phyloP scores from a whole-genome alignment of 345 rosid genomes.

The Angophora floribunda region DNA sequence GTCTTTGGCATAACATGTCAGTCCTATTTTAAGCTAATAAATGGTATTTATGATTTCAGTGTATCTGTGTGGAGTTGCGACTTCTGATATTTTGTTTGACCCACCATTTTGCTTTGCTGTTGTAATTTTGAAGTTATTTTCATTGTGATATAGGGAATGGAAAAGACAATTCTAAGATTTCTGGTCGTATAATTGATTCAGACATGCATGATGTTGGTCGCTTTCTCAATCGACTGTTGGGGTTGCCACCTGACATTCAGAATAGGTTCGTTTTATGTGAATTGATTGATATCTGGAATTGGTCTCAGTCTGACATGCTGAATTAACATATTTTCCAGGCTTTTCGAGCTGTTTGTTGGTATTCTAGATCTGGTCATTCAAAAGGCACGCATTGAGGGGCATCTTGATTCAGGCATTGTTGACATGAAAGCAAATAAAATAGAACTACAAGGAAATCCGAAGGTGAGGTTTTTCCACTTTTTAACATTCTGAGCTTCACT shows the following conservation, averaged over 20 bases:
- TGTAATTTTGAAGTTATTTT: not conserved
- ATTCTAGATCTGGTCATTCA: slow-evolving; percentile 83
- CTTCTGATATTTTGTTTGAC: not conserved
- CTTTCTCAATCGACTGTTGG: slow-evolving; percentile 87
- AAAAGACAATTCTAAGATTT: slow-evolving; percentile 63
- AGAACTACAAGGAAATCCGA: slow-evolving; percentile 73
- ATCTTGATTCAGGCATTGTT: slow-evolving; percentile 89
- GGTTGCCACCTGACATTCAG: slow-evolving; percentile 95
- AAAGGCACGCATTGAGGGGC: slow-evolving; percentile 94
- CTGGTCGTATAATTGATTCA: slow-evolving; percentile 97
- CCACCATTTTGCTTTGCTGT: not conserved
- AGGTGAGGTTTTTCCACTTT: slow-evolving; percentile 40
- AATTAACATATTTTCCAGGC: slow-evolving; percentile 34
- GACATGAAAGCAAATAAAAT: slow-evolving; percentile 88
- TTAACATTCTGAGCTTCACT: not conserved
- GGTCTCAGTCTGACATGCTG: slow-evolving; percentile 6
- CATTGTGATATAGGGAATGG: slow-evolving; percentile 55
- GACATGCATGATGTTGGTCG: slow-evolving; percentile 99
- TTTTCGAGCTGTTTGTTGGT: slow-evolving; percentile 84
- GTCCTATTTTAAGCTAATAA: not conserved
- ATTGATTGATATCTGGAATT: not conserved
- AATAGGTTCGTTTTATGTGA: slow-evolving; percentile 48
- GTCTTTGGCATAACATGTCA: not conserved
- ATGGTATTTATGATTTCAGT: not conserved
- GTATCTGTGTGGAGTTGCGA: not conserved